phyloP scores from a whole-genome alignment of 345 rosid genomes.

The Cardiospermum halicacabum region DNA sequence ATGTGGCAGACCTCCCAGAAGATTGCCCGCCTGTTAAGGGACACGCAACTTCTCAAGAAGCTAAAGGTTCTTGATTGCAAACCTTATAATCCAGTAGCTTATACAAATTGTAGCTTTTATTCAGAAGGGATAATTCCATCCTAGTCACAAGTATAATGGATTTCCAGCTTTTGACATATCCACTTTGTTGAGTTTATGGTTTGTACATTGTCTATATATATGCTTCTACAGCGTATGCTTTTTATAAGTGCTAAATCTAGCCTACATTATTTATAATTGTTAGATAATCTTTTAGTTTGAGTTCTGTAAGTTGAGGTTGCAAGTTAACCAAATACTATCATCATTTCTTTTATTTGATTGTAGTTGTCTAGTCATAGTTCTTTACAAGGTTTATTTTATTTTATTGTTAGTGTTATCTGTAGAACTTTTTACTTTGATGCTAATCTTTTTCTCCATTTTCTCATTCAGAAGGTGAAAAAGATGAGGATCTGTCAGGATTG shows the following conservation, averaged over 20 bases:
- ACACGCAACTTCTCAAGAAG: conserved; percentile 25
- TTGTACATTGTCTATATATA: background rate
- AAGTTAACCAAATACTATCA: background rate
- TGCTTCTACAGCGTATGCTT: too few relatives aligned
- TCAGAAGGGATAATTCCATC: background rate
- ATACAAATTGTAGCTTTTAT: background rate
- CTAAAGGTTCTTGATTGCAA: conserved; percentile 28
- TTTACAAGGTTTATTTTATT: background rate
- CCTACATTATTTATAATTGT: background rate
- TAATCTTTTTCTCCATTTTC: background rate
- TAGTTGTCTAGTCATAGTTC: background rate
- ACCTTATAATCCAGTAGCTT: background rate
- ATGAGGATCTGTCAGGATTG: conserved; percentile 30
- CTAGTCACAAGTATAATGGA: background rate
- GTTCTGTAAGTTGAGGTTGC: background rate
- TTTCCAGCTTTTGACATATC: background rate
- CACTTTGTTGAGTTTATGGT: background rate
- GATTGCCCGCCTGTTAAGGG: conserved; percentile 21
- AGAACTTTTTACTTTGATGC: background rate
- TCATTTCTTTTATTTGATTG: background rate
- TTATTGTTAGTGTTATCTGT: too few relatives aligned
- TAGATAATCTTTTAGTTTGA: background rate
- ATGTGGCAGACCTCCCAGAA: conserved; percentile 19
- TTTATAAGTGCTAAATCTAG: background rate
- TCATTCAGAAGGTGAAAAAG: conserved; percentile 27